Conservation (phyloP, 2,329 filamentous ascomycete genomes). For the Endothia cerciana region DNA sequence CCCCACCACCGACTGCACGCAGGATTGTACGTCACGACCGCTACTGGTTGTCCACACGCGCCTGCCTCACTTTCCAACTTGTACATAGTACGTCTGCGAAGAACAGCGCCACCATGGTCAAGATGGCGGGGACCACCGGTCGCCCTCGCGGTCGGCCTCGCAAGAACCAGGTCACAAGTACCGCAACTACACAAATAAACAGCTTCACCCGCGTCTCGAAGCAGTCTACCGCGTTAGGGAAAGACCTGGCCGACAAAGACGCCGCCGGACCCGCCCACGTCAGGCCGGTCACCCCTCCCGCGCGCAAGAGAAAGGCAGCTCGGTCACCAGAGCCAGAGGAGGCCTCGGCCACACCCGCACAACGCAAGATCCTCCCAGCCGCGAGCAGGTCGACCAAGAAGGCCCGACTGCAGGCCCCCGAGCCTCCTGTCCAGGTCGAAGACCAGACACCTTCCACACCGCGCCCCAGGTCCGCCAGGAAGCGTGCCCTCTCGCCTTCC, state of each 20-base stretch:
- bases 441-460: slow-evolving; percentile 33
- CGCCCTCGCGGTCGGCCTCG: slow-evolving; percentile 25
- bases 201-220: slow-evolving; percentile 55
- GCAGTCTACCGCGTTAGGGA: slow-evolving; percentile 34
- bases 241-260: slow-evolving; percentile 35
- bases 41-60: not conserved
- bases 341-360: slow-evolving; percentile 1
- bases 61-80: not conserved
- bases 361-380: slow-evolving; percentile 8
- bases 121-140: slow-evolving; percentile 23
- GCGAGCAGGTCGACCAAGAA: slow-evolving; percentile 21
- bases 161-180: slow-evolving; percentile 12
- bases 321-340: slow-evolving; percentile 37
- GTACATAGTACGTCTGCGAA: not conserved
- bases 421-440: slow-evolving; percentile 4
- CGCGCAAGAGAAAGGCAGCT: slow-evolving; percentile 41
- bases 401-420: slow-evolving; percentile 22
- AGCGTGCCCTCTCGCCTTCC: slow-evolving; percentile 31
- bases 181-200: slow-evolving; percentile 40
- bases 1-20: slow-evolving; percentile 12
- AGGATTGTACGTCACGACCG: not conserved
- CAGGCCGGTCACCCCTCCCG: slow-evolving; percentile 35
- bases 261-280: slow-evolving; percentile 33
- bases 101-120: not conserved
- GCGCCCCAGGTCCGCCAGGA: slow-evolving; percentile 17